Percentiles rank a stretch among this genome's conserved stretches.
phyloP scores from a whole-genome alignment of 805 yeast genomes.

The Cyberlindnera galapagoensis region DNA sequence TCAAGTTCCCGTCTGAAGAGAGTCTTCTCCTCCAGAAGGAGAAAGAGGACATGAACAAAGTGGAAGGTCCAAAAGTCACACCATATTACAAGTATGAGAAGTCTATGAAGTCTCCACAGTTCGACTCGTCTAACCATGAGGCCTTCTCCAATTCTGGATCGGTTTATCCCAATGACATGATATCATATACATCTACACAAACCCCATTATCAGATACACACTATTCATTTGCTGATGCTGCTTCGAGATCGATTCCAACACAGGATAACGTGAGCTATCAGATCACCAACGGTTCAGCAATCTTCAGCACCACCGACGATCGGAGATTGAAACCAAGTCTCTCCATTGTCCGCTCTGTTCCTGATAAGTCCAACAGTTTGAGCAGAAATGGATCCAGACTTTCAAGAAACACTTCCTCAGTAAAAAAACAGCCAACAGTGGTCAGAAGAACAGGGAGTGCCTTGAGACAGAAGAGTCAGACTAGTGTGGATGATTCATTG shows the following conservation, averaged over 20 bases:
- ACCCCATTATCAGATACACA: too few relatives aligned
- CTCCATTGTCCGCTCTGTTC: too few relatives aligned
- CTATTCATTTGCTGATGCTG: conserved; percentile 2
- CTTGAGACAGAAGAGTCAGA: not conserved
- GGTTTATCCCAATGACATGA: too few relatives aligned
- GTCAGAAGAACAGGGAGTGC: not conserved
- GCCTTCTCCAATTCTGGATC: too few relatives aligned
- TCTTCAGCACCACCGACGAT: too few relatives aligned
- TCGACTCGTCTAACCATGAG: conserved; percentile 1
- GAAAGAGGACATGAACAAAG: not conserved
- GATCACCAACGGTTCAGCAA: conserved; percentile 15
- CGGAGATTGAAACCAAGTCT: too few relatives aligned
- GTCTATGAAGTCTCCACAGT: too few relatives aligned
- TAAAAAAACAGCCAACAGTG: too few relatives aligned
- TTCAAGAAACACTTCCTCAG: too few relatives aligned
- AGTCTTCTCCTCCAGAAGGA: conserved; percentile 5
- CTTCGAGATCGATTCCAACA: conserved; percentile 13
- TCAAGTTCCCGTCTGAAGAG: conserved; percentile 32
- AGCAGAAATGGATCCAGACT: too few relatives aligned
- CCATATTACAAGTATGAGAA: conserved; percentile 16
- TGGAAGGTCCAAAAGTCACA: conserved; percentile 14
- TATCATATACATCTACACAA: too few relatives aligned
- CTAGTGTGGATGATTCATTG: conserved; percentile 13
- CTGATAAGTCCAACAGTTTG: too few relatives aligned
- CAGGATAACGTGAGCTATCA: conserved; percentile 23